Evolutionary conservation across 352 stramenopile species (phyloP).

Genomic region (Phytopythium kandeliae): DNA sequence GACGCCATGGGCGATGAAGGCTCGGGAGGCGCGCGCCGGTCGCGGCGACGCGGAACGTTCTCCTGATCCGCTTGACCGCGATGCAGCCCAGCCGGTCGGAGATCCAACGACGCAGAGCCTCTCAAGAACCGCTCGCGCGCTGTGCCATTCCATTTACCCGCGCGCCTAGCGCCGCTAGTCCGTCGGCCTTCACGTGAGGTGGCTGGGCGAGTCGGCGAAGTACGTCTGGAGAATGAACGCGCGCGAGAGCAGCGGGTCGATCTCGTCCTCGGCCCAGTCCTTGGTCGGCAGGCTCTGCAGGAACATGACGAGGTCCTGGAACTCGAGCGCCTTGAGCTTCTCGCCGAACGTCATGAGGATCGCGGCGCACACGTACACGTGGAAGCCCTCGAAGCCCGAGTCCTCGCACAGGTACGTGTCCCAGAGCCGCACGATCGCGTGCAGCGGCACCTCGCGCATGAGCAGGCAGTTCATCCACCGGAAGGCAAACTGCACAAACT

Average conservation of each 20-base stretch:
- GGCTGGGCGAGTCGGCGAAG: constrained; percentile 81
- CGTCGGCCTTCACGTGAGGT: constrained; percentile 66
- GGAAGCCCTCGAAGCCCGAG: constrained; percentile 98
- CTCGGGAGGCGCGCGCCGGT: too few species aligned
- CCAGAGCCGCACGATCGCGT: constrained; percentile 96
- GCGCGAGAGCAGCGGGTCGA: constrained; percentile 97
- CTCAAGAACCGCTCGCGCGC: too few species aligned
- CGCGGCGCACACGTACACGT: constrained; percentile 98
- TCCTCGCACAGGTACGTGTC: constrained; percentile 99
- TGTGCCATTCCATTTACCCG: too few species aligned
- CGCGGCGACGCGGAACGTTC: too few species aligned
- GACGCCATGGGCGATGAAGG: too few species aligned
- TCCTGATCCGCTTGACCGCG: too few species aligned
- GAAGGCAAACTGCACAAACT: constrained; percentile 99
- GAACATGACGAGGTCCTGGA: constrained; percentile 97
- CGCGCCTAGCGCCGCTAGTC: too few species aligned
- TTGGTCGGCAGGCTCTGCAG: constrained; percentile 96
- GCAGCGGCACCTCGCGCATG: constrained; percentile 94
- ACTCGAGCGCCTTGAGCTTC: constrained; percentile 94
- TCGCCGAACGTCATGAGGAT: constrained; percentile 97
- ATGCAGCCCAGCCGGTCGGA: too few species aligned
- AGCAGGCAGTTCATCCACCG: constrained; percentile 99
- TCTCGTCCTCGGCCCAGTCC: constrained; percentile 96
- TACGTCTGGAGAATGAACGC: constrained; percentile 94
- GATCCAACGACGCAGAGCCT: too few species aligned